Evolutionary conservation across 176 grass and related monocot genomes (phyloP), one percentile per base, ranked within the genome.

Genomic region (Cocos nucifera): DNA sequence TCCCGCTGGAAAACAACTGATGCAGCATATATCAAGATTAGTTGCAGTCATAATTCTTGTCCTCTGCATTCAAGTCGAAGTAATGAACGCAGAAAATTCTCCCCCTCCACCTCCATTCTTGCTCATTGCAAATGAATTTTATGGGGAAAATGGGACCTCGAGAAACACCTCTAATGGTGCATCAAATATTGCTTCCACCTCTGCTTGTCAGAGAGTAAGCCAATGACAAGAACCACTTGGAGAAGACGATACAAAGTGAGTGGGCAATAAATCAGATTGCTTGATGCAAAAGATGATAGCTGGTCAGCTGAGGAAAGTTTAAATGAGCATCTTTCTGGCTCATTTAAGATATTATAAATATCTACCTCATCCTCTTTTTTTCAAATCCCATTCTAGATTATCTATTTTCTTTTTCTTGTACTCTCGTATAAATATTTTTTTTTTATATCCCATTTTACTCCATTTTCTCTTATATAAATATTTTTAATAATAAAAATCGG

Each of bases 101-200:
- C 29, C 78, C 78, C 78, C 82, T 82, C 82, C 82, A 78, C 78
- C 82, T 82, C 82, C 82, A 78, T 66, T 89, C 86, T 44, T 39
- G 67, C 10, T 85, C 86, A 56, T 73, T 67, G 22, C 8, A 19
- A 23, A 44, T 4, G n/a, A 77, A 62, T 17, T 19, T 22, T 23
- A 23, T 23, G 23, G 23, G 23, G 23, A 23, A 23, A 23, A 23
- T 21, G 23, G 23, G 23, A 23, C 86, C 81, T 89, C 79, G 51
- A 89, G 86, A 63, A 85, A 85, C 81, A 89, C 85, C 68, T 85
- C 75, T 65, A 76, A 44, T 7, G 82, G 82, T 51, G 80, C 86
- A 69, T 89, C 67, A 20, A 85, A 85, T 69, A 85, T 66, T 59
- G 62, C 30, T 1, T 85, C 82, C 63, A 89, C 82, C 67, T 85